Evolutionary conservation across 768 basidiomycete genomes (phyloP), one percentile per base, ranked within the genome.

Genomic region (Lactifluus hygrophoroides): DNA sequence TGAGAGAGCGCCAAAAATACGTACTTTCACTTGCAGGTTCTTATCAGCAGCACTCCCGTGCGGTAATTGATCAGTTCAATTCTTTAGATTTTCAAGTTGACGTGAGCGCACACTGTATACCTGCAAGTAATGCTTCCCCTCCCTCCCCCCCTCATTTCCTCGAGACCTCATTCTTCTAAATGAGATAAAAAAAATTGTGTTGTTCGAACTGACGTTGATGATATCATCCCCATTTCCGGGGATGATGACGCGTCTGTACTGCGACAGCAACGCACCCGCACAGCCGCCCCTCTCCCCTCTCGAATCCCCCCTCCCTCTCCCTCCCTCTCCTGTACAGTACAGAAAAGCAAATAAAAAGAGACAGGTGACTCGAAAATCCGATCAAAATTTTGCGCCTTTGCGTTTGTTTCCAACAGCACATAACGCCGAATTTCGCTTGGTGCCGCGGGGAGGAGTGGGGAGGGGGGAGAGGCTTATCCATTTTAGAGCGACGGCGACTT

Each of bases 1-100:
- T n/a, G n/a, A 51, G 46, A 56, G 16, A 37, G n/a, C 42, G 42
- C 42, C 37, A 34, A 48, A 34, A 48, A 60, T 60, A 60, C 59
- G 59, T 60, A 60, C 44, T 60, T 5, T 56, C n/a, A 51, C 48
- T 30, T 50, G 54, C 54, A 45, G 34, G 48, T 34, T 25, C 59
- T 60, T 60, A 60, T 60, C 59, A 30, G 35, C 10, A 32, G 5
- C 32, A 32, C 10, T 10, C 32, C 49, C 54, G 48, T 49, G 49
- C 59, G 54, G 52, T 40, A 37, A 42, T 55, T 55, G 54, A 55
- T 43, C 48, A 42, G 54, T 56, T 53, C 51, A 34, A 17, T 23
- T 43, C 58, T 60, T 60, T 50, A 45, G 48, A 53, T 42, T 60
- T 60, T n/a, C n/a, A n/a, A n/a, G n/a, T n/a, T 60, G 53, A 45